These are phyloP conservation scores for Carallia brachiata DNA, from an alignment of 345 rosid genomes.

Conservation along the genomic window DNA sequence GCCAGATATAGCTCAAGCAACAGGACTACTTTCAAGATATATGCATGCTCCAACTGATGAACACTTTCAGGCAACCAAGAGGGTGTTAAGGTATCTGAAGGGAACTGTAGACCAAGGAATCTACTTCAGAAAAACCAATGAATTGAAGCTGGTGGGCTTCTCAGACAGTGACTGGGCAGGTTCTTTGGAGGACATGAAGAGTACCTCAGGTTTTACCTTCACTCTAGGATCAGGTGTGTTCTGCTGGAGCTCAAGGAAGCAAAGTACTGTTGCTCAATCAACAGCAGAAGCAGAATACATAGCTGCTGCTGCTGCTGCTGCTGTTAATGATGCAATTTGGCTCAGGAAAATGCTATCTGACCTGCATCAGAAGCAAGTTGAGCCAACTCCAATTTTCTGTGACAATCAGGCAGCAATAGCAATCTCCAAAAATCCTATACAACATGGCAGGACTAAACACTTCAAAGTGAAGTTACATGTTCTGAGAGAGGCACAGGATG, in stretches of 20 bases:
- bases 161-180: not conserved
- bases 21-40: not conserved
- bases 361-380: not conserved
- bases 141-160: not conserved
- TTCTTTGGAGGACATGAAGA: slow-evolving; percentile 3
- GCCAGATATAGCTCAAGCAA: not conserved
- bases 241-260: not conserved
- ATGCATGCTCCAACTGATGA: not conserved
- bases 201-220: not conserved
- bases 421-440: not conserved
- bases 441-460: not conserved
- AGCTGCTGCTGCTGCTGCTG: not conserved
- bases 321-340: not conserved
- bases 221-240: not conserved
- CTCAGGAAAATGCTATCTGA: not conserved
- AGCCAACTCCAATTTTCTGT: not conserved
- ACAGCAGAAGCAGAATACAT: not conserved
- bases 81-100: not conserved
- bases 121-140: not conserved
- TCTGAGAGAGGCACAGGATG: not conserved
- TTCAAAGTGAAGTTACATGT: not conserved
- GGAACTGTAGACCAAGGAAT: not conserved
- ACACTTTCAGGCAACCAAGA: not conserved
- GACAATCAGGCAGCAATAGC: not conserved
- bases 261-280: not conserved